Conservation (phyloP, 148 eudicot genomes). For the Cornus suecica region DNA sequence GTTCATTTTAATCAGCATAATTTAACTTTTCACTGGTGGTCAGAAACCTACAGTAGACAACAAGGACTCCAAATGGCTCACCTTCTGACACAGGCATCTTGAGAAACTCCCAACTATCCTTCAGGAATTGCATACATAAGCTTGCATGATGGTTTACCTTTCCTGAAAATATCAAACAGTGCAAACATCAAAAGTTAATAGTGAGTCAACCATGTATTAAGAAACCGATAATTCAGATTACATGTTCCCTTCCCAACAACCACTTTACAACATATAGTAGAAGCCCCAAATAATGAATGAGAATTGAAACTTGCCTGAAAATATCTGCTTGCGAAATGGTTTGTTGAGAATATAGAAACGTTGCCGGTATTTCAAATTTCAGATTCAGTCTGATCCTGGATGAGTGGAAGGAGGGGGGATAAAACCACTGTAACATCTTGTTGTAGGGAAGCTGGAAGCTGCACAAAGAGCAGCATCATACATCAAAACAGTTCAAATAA, state of each 20-base stretch:
- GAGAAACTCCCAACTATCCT: constrained; percentile 80
- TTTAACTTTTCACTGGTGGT: not conserved
- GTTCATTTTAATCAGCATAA: constrained; percentile 19
- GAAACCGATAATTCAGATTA: not conserved
- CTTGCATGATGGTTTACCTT: constrained; percentile 90
- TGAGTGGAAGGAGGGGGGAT: constrained; percentile 94
- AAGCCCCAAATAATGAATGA: not conserved
- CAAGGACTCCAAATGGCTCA: constrained; percentile 25
- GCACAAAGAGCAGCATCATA: constrained; percentile 19
- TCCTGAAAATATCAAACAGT: constrained; percentile 43
- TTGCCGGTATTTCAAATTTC: constrained; percentile 87
- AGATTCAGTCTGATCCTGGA: constrained; percentile 97
- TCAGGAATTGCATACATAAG: constrained; percentile 98
- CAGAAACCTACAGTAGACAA: not conserved
- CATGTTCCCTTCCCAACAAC: no score
- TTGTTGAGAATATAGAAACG: constrained; percentile 96
- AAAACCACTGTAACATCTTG: constrained; percentile 90
- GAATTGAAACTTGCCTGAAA: constrained; percentile 47
- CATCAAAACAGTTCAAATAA: no score
- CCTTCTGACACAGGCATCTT: constrained; percentile 65
- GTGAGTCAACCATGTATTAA: not conserved
- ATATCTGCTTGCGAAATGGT: constrained; percentile 76
- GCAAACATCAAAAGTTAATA: not conserved
- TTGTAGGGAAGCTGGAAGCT: constrained; percentile 90
- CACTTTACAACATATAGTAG: not conserved